Percentiles rank a stretch among this genome's conserved stretches.
Evolutionary conservation across 495 filamentous ascomycete species (phyloP).

Genomic region (Penicillium cataractarum): DNA sequence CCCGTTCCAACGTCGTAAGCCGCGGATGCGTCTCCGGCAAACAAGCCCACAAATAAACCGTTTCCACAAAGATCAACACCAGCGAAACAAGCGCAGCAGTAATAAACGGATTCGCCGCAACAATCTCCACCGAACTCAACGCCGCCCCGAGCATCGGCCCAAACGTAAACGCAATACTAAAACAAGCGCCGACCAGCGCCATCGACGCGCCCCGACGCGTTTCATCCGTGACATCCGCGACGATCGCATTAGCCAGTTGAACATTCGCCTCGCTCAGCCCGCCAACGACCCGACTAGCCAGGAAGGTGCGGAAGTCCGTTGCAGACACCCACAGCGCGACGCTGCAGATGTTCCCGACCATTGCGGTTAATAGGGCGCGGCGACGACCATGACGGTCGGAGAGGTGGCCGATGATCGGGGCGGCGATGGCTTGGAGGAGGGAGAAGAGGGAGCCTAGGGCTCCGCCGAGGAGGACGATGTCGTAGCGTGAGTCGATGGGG

Average conservation of each 20-base stretch:
- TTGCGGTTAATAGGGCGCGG: slow-evolving; percentile 85
- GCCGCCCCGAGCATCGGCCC: slow-evolving; percentile 89
- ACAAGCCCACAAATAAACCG: slow-evolving; percentile 79
- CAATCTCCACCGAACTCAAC: slow-evolving; percentile 70
- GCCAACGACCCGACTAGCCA: slow-evolving; percentile 88
- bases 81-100: slow-evolving; percentile 86
- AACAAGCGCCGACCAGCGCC: slow-evolving; percentile 94
- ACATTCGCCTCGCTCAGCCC: slow-evolving; percentile 97
- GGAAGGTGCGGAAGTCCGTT: slow-evolving; percentile 91
- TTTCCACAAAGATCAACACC: slow-evolving; percentile 80
- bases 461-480: slow-evolving; percentile 94
- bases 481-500: slow-evolving; percentile 94
- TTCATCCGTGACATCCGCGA: slow-evolving; percentile 90
- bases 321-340: slow-evolving; percentile 94
- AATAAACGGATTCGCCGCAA: slow-evolving; percentile 90
- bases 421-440: slow-evolving; percentile 88
- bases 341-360: slow-evolving; percentile 91
- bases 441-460: slow-evolving; percentile 94
- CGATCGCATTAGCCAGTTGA: slow-evolving; percentile 94
- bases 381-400: slow-evolving; percentile 89
- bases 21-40: slow-evolving; percentile 87
- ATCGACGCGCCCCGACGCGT: slow-evolving; percentile 83
- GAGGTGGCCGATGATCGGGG: slow-evolving; percentile 85
- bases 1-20: slow-evolving; percentile 38
- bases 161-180: slow-evolving; percentile 96